Percentiles rank a stretch among this genome's conserved stretches.
Conservation (phyloP, 2,329 filamentous ascomycete species). For the Monilinia aucupariae region DNA sequence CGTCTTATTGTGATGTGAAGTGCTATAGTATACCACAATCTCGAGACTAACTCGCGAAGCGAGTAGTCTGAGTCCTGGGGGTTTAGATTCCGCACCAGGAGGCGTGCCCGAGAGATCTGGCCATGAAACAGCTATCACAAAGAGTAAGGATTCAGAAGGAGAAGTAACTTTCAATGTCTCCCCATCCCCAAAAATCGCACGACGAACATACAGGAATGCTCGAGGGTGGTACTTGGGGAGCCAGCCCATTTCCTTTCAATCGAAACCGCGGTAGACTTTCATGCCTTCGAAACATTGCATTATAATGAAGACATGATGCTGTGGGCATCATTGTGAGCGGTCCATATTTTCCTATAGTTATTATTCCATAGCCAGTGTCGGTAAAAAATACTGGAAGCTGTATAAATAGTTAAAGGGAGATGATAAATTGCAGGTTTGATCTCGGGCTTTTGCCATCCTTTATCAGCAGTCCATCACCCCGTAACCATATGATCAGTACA, state of each 20-base stretch:
- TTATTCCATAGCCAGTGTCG: background rate
- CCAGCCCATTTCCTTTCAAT: conserved; percentile 51
- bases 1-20: too few species aligned
- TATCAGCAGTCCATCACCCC: conserved; percentile 56
- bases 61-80: conserved; percentile 62
- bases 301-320: conserved; percentile 20
- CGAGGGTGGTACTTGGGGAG: conserved; percentile 64
- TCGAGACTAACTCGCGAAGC: conserved; percentile 47
- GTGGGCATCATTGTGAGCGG: conserved; percentile 18
- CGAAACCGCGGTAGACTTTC: conserved; percentile 71
- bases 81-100: conserved; percentile 39
- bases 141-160: conserved; percentile 77
- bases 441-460: conserved; percentile 67
- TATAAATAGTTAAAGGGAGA: background rate
- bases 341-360: too few species aligned
- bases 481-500: conserved; percentile 81
- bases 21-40: too few species aligned
- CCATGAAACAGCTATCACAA: conserved; percentile 65
- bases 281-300: conserved; percentile 36
- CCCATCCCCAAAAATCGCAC: conserved; percentile 80
- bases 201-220: conserved; percentile 75
- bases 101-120: conserved; percentile 34
- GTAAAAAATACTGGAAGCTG: background rate
- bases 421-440: conserved; percentile 62
- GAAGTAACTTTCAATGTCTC: conserved; percentile 73